A percentile compares a stretch with the other conserved stretches of the same genome.
Conservation (phyloP, 2,329 filamentous ascomycete genomes). For the Lachnellula hyalina region DNA sequence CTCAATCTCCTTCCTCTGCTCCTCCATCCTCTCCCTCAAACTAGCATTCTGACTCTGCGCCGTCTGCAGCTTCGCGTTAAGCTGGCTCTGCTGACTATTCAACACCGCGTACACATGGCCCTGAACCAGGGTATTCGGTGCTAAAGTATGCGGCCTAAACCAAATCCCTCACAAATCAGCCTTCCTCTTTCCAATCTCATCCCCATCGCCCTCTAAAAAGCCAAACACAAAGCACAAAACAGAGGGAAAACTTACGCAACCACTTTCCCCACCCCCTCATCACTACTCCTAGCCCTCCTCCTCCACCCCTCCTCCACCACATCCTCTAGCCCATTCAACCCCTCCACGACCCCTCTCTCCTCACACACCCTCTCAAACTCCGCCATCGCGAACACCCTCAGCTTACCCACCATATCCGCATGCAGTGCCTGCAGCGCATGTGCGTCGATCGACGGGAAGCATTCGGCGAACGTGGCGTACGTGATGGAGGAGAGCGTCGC, state of each 20-base stretch:
- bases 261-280: conserved; percentile 13
- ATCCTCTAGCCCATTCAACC: neutral
- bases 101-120: conserved; percentile 42
- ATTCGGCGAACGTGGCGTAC: conserved; percentile 53
- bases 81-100: conserved; percentile 43
- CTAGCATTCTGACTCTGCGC: conserved; percentile 51
- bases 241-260: conserved; percentile 21
- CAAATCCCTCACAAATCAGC: neutral
- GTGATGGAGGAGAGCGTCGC: conserved; percentile 51
- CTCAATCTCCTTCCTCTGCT: conserved; percentile 52
- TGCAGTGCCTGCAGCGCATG: conserved; percentile 52
- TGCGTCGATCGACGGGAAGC: conserved; percentile 55
- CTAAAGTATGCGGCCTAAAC: neutral
- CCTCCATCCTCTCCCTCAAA: conserved; percentile 45
- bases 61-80: conserved; percentile 53
- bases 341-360: neutral
- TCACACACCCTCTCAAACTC: conserved; percentile 1
- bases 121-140: conserved; percentile 52
- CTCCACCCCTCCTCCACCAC: neutral
- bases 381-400: conserved; percentile 44
- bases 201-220: neutral
- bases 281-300: neutral
- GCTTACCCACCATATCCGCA: conserved; percentile 50
- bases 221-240: neutral
- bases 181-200: neutral